These are phyloP conservation scores for Chrysoporthe cubensis DNA, from an alignment of 2,329 filamentous ascomycete genomes.

Conservation along the genomic window DNA sequence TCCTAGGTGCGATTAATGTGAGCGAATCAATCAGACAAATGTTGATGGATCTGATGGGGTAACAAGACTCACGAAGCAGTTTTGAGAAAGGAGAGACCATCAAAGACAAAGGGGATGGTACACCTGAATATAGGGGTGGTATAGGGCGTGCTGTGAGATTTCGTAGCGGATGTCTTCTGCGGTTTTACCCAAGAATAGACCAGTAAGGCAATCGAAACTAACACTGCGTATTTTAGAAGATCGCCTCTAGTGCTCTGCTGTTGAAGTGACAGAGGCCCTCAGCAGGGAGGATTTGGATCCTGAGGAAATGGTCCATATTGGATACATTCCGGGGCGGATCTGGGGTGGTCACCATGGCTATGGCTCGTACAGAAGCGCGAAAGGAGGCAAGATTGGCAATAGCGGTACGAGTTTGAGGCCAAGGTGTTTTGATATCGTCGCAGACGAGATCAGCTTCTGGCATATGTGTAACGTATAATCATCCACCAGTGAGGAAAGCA, in stretches of 20 bases:
- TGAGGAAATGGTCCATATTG: neutral
- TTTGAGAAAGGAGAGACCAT: neutral
- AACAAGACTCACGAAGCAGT: neutral
- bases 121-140: neutral
- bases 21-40: neutral
- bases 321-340: neutral
- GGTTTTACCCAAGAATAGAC: neutral
- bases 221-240: neutral
- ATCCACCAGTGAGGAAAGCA: neutral
- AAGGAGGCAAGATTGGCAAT: neutral
- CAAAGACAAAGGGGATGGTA: constrained; percentile 1
- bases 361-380: neutral
- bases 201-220: neutral
- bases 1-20: neutral
- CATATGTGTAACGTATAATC: neutral
- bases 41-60: neutral
- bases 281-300: neutral
- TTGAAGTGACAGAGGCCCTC: neutral
- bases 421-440: neutral
- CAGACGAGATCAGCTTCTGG: neutral
- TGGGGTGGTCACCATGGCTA: neutral
- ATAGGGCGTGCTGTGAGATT: neutral
- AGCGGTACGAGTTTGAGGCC: neutral
- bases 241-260: neutral
- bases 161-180: neutral